Conservation (phyloP, 2,329 filamentous ascomycete species). For the Arthrobotrys megalospora region DNA sequence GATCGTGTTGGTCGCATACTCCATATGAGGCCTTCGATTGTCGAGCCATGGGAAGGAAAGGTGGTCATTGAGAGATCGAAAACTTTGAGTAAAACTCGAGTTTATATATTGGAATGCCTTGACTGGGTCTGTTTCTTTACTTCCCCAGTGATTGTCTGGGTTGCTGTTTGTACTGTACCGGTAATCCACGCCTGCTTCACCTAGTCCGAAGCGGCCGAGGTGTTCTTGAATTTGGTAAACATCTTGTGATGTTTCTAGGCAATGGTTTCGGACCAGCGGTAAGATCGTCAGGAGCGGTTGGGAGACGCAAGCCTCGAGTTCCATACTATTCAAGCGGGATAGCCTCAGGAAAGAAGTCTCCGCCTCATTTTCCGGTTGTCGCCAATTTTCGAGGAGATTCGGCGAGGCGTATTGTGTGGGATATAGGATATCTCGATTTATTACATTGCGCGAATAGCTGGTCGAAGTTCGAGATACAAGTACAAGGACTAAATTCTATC, state of each 20-base stretch:
- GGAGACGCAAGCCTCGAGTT: constrained; percentile 43
- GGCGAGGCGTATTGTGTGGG: background rate
- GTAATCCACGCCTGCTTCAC: background rate
- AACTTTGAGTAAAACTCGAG: background rate
- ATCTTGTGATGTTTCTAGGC: constrained; percentile 37
- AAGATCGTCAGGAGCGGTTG: constrained; percentile 26
- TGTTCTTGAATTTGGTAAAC: constrained; percentile 21
- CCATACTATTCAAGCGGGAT: constrained; percentile 14
- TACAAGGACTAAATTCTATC: constrained; percentile 23
- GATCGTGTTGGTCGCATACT: background rate
- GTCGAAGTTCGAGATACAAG: background rate
- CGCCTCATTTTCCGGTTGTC: constrained; percentile 24
- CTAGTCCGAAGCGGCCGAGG: constrained; percentile 4
- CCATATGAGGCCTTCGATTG: background rate
- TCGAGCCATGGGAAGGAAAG: constrained; percentile 31
- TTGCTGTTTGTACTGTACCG: background rate
- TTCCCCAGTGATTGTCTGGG: constrained; percentile 5
- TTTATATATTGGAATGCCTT: constrained; percentile 28
- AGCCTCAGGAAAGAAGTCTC: constrained; percentile 42
- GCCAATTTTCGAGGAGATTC: background rate
- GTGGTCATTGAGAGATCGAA: constrained; percentile 32
- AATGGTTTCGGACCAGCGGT: constrained; percentile 15
- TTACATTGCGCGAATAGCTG: background rate
- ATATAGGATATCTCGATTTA: constrained; percentile 34
- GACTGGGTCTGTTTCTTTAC: constrained; percentile 1